phyloP scores from a whole-genome alignment of 2,329 filamentous ascomycete genomes.

The Xylaria sp. region DNA sequence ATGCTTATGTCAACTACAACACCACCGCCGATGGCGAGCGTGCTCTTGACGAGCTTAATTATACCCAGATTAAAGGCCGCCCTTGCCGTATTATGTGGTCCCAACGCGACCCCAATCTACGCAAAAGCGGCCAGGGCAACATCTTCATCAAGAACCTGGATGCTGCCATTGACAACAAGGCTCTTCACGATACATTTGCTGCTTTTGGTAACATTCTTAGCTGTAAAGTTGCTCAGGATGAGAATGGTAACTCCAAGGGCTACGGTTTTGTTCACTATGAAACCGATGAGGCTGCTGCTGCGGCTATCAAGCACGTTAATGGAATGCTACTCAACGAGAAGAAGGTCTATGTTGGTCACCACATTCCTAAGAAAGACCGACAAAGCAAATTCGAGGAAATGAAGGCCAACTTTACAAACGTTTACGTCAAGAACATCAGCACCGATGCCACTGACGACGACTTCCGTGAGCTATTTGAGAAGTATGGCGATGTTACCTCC shows the following conservation, averaged over 20 bases:
- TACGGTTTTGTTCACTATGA: slow-evolving; percentile 99
- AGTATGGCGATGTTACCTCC: slow-evolving; percentile 93
- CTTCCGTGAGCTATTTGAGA: slow-evolving; percentile 93
- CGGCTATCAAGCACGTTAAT: slow-evolving; percentile 99
- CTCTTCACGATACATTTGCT: slow-evolving; percentile 98
- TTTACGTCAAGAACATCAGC: slow-evolving; percentile 99
- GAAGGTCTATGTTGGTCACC: slow-evolving; percentile 99
- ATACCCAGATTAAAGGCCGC: slow-evolving; percentile 98
- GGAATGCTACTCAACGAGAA: slow-evolving; percentile 99
- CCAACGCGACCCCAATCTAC: slow-evolving; percentile 97
- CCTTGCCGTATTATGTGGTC: slow-evolving; percentile 99
- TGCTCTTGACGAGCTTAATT: slow-evolving; percentile 98
- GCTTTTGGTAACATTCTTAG: slow-evolving; percentile 99
- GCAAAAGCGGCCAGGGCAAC: slow-evolving; percentile 99
- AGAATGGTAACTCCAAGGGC: slow-evolving; percentile 95
- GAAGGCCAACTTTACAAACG: slow-evolving; percentile 99
- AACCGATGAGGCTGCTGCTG: slow-evolving; percentile 94
- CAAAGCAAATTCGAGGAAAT: slow-evolving; percentile 99
- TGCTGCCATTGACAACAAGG: slow-evolving; percentile 99
- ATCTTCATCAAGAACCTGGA: slow-evolving; percentile 99
- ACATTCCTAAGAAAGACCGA: slow-evolving; percentile 99
- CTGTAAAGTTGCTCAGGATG: slow-evolving; percentile 99
- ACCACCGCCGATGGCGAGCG: slow-evolving; percentile 96
- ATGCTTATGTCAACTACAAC: slow-evolving; percentile 99
- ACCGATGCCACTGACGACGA: slow-evolving; percentile 88